Base-by-base conservation (phyloP, 495 filamentous ascomycete species). In the Aspergillus sclerotiicarbonarius region DNA sequence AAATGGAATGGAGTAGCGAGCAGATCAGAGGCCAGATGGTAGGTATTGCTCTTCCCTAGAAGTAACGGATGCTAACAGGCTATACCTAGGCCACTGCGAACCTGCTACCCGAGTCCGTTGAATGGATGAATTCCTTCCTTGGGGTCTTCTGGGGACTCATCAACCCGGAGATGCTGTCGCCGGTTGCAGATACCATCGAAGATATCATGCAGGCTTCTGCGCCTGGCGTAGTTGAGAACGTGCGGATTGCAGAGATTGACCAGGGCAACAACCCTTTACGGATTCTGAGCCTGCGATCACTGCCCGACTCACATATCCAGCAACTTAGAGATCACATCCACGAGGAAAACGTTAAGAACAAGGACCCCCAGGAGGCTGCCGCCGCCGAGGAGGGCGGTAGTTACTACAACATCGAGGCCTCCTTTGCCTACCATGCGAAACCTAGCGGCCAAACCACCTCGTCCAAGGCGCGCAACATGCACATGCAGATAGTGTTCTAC, bases 201-300 rank as follows among this genome's bases (percentile, higher is more conserved):
- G 93, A 98, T 67, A 89, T 98, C 49, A 97, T 98, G 93, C 91
- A 96, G 75, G 93, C 91, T 20, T 95, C 90, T 8, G 87, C 95
- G 0, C 93, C 93, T 0, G 87, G 85, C 0, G 76, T 96, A 35
- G 89, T 97, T 51, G 91, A 97, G 70, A 95, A 96, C 62, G 92
- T 98, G 45, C 86, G 92, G 50, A 91, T 97, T n/a, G 91, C 92
- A 47, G 93, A 96, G 64, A 96, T 98, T 63, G 90, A 90, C 61
- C 93, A 96, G 70, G 93, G 93, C 8, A 90, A 80, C 66, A 96
- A 96, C 65, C 91, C 93, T 0, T 65, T 96, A 52, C 86, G 93
- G 8, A 91, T 98, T 48, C 75, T 98, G n/a, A 94, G 90, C 64
- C 74, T 98, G 59, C 86, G 93, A 9, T 87, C 93, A 54, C 82